Evolutionary conservation across 1,139 yeast species (phyloP), one percentile per base, ranked within the genome.

Genomic region (Spathaspora sp.): DNA sequence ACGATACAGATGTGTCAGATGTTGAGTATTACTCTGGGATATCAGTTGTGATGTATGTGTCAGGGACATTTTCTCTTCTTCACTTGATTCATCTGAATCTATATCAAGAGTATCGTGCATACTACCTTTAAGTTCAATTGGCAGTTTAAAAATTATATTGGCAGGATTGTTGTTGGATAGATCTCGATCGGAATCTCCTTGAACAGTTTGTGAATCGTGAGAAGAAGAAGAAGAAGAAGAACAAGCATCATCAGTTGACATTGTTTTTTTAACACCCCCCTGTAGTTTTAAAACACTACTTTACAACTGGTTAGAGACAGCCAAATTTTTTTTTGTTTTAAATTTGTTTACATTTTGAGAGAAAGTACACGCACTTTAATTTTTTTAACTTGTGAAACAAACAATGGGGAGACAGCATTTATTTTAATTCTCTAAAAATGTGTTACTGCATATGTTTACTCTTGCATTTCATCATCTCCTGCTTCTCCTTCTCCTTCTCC

Each of bases 401-500:
- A 29, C 7, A 29, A 31, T 11, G 10, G 17, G 2, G 18, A 15
- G 18, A 31, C 7, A 9, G 13, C 15, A 13, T 31, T 25, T 25
- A 25, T 8, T 31, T 13, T 26, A 13, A 24, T 8, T 29, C 25
- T 37, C 37, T 20, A 37, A 9, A 3, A 6, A 37, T 18, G 9
- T 16, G n/a, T n/a, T n/a, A n/a, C n/a, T n/a, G n/a, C n/a, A n/a
- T n/a, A n/a, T 7, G 39, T 11, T 17, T 46, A 43, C 6, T 42
- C 43, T 43, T 52, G 56, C 56, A 52, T 55, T 47, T 53, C 56
- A 41, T 49, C 50, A 31, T 58, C 66, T 9, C 16, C 36, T 52
- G 48, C 63, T 44, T 68, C 74, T 44, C 74, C 80, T 23, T 78
- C 81, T 24, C 80, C 86, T 15, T 81, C 86, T 9, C 80, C 91